Conservation (phyloP, 352 stramenopile genomes). For the Globisporangium abappressorium region DNA sequence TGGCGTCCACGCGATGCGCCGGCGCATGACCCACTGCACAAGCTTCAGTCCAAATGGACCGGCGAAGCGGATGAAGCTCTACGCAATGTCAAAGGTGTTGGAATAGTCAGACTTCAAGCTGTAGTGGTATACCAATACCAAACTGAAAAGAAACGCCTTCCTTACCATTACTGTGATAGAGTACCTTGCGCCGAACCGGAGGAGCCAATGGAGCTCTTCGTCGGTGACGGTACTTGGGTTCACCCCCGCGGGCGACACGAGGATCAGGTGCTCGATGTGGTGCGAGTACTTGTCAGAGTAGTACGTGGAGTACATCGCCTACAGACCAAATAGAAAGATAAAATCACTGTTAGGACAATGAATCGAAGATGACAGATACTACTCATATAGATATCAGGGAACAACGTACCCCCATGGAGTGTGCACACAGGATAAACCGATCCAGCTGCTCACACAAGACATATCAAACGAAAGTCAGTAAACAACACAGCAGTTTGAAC, state of each 20-base stretch:
- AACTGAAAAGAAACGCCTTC: neutral
- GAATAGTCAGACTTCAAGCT: neutral
- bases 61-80: constrained; percentile 63
- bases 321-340: neutral
- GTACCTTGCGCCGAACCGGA: constrained; percentile 34
- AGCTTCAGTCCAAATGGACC: constrained; percentile 56
- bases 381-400: no score
- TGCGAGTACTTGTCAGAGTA: constrained; percentile 71
- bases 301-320: constrained; percentile 81
- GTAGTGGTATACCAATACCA: neutral
- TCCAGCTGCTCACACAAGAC: constrained; percentile 34
- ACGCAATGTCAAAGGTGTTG: constrained; percentile 1
- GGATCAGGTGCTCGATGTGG: constrained; percentile 69
- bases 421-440: constrained; percentile 69
- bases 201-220: constrained; percentile 40
- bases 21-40: constrained; percentile 52
- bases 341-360: neutral
- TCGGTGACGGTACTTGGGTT: constrained; percentile 35
- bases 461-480: neutral
- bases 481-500: neutral
- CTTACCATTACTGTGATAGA: constrained; percentile 74
- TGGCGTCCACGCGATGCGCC: constrained; percentile 62
- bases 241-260: constrained; percentile 73
- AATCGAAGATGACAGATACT: neutral
- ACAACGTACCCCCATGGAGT: constrained; percentile 75